Conservation (phyloP, 2,329 filamentous ascomycete species). For the Alternaria consortialis region DNA sequence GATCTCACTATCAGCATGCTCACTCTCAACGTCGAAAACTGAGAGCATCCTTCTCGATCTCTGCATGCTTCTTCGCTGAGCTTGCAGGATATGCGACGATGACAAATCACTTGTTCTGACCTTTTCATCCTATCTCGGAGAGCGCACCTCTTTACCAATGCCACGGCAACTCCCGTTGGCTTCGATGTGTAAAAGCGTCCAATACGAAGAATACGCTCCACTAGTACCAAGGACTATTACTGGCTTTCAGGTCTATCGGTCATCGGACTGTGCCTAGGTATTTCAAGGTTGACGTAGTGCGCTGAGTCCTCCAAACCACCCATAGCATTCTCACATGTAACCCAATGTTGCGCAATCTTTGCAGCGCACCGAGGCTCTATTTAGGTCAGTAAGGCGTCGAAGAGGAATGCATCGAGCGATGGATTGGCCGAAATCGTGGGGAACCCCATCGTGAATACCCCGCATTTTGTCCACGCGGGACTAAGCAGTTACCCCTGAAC, state of each 20-base stretch:
- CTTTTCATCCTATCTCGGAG: neutral
- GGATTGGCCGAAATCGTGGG: slow-evolving; percentile 5
- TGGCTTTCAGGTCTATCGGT: neutral
- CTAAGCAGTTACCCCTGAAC: slow-evolving; percentile 12
- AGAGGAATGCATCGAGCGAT: neutral
- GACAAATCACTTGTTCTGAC: neutral
- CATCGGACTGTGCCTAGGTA: neutral
- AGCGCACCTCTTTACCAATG: neutral
- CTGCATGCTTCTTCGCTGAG: neutral
- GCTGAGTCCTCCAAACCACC: neutral
- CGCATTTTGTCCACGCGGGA: slow-evolving; percentile 21
- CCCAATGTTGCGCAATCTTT: neutral
- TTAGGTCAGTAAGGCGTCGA: neutral
- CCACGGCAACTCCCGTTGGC: neutral
- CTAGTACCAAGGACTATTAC: neutral
- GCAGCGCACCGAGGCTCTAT: slow-evolving; percentile 2
- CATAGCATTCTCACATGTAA: neutral
- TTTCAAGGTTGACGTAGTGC: neutral
- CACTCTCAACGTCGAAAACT: neutral
- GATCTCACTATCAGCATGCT: neutral
- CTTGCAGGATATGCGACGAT: neutral
- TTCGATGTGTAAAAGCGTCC: neutral
- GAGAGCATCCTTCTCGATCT: neutral
- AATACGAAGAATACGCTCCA: slow-evolving; percentile 2
- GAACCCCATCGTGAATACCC: slow-evolving; percentile 18